Conservation (phyloP, 176 grass and related monocot species). For the Tuctoria greenei region DNA sequence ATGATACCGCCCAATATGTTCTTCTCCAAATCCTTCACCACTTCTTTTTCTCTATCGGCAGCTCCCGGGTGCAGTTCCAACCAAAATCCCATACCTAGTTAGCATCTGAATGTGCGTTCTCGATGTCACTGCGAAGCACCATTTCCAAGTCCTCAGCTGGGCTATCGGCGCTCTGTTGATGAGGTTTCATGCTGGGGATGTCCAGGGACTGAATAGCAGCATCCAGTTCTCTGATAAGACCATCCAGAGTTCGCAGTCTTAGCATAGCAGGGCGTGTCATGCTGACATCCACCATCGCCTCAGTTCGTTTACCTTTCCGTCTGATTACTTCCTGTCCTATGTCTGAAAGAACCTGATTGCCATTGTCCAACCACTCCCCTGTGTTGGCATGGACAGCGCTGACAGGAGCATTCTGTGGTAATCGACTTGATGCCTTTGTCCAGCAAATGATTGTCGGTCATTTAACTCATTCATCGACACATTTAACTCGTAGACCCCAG, state of each 20-base stretch:
- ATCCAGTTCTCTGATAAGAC: conserved; percentile 76
- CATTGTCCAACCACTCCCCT: conserved; percentile 45
- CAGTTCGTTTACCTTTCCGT: conserved; percentile 62
- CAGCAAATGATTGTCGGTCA: conserved; percentile 38
- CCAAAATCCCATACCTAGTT: conserved; percentile 84
- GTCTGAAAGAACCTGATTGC: conserved; percentile 57
- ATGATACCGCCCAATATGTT: conserved; percentile 73
- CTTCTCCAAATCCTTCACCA: conserved; percentile 68
- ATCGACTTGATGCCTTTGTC: no score
- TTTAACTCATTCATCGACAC: conserved; percentile 38
- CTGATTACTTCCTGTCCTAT: conserved; percentile 56
- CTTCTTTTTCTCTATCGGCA: conserved; percentile 52
- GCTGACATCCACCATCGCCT: conserved; percentile 28
- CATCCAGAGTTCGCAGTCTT: conserved; percentile 41
- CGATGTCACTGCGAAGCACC: conserved; percentile 66
- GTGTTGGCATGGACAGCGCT: conserved; percentile 8
- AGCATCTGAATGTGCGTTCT: conserved; percentile 52
- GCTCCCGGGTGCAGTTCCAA: conserved; percentile 43
- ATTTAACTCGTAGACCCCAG: conserved; percentile 31
- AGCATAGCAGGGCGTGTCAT: background rate
- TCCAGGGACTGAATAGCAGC: conserved; percentile 60
- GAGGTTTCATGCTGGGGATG: conserved; percentile 25
- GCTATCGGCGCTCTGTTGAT: background rate
- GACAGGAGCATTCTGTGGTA: conserved; percentile 30
- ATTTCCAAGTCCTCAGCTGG: conserved; percentile 38